Evolutionary conservation across 371 early-diverging fungal genomes (phyloP), one percentile per base, ranked within the genome.

Genomic region (Haplosporangium sp.): DNA sequence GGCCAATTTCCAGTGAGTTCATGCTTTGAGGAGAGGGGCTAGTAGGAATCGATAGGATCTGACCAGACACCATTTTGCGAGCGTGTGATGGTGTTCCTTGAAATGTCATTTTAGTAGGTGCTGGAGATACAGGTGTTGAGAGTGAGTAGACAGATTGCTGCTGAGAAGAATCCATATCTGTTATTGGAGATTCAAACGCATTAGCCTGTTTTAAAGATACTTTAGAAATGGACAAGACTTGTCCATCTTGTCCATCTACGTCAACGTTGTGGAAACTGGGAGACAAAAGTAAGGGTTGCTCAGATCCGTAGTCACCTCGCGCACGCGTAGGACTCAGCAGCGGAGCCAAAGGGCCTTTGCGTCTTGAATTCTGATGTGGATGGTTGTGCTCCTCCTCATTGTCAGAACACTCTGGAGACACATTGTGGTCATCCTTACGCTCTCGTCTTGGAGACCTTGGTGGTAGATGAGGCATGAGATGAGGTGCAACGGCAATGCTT

Each of bases 351-450:
- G 71, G 55, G 15, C 71, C 67, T 62, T 77, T 71, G 2, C 77
- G 67, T 48, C 77, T 63, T 13, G 77, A 72, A 71, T 9, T 72
- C 53, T 27, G 77, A 69, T 3, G 77, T 61, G 39, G 40, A 67
- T 68, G 27, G 27, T 27, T 27, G 27, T 27, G 27, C 27, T 27
- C 27, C 27, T 27, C 27, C 27, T 27, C 27, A 27, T 27, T 27
- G 27, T 27, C 27, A 27, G 27, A 27, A 27, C 27, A 27, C 27
- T 27, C 27, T 27, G 27, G 27, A 27, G 27, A 27, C 27, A 27
- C 27, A 27, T 27, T 27, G 27, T 27, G 27, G 27, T 27, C 27
- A 27, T 27, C 27, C 27, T 27, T 27, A 27, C 27, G 27, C 27
- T 27, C 27, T 27, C 27, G 27, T 27, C 27, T 27, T 27, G 27